phyloP scores from a whole-genome alignment of 495 filamentous ascomycete species.

The Penicillium waksmanii region DNA sequence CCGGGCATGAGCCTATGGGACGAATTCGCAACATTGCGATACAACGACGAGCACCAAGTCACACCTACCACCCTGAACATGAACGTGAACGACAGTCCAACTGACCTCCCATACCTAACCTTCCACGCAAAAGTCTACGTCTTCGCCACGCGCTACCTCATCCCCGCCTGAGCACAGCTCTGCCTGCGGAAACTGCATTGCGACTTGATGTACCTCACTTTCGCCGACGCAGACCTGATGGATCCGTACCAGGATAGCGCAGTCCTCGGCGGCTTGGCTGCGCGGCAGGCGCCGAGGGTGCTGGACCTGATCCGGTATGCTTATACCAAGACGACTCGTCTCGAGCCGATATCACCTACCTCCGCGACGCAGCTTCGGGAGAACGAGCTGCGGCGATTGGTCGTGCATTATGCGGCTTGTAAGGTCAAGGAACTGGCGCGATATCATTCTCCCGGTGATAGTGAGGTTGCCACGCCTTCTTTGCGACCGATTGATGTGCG shows the following conservation, averaged over 20 bases:
- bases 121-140: conserved; percentile 55
- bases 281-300: conserved; percentile 40
- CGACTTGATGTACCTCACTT: conserved; percentile 38
- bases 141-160: conserved; percentile 50
- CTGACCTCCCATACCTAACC: conserved; percentile 43
- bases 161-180: conserved; percentile 48
- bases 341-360: conserved; percentile 47
- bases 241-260: conserved; percentile 21
- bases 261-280: conserved; percentile 25
- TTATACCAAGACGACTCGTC: conserved; percentile 46
- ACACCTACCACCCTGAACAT: too few species aligned
- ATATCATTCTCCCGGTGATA: conserved; percentile 41
- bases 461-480: conserved; percentile 28
- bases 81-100: neutral
- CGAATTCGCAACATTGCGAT: conserved; percentile 42
- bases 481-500: conserved; percentile 23
- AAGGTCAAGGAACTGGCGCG: conserved; percentile 47
- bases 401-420: conserved; percentile 50
- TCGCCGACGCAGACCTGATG: conserved; percentile 21
- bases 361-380: conserved; percentile 51
- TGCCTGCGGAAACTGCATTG: conserved; percentile 48
- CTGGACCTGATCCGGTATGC: conserved; percentile 47
- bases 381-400: conserved; percentile 48
- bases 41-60: conserved; percentile 31
- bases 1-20: conserved; percentile 47